A percentile compares a stretch with the other conserved stretches of the same genome.
Evolutionary conservation across 2,329 filamentous ascomycete genomes (phyloP).

Genomic region (Teratosphaeria zuluensis): DNA sequence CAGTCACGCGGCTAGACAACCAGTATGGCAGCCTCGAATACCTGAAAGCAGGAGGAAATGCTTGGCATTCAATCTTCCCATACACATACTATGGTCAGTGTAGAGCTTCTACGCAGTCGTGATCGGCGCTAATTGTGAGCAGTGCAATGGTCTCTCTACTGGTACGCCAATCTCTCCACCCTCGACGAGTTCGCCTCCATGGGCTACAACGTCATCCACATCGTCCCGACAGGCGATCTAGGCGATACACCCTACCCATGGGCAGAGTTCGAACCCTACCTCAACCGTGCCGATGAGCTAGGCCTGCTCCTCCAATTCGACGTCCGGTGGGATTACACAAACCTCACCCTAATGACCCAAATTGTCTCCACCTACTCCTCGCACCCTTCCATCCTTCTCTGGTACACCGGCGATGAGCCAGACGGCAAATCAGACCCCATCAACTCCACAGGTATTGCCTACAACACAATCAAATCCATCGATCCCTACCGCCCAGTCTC

Average conservation of each 20-base stretch:
- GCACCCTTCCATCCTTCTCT: not conserved
- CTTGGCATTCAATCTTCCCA: not conserved
- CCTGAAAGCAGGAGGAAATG: not conserved
- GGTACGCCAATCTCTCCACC: not conserved
- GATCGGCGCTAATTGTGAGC: not conserved
- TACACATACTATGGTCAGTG: not conserved
- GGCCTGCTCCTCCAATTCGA: not conserved
- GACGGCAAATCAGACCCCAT: not conserved
- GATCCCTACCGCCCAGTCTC: not conserved
- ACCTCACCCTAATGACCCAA: not conserved
- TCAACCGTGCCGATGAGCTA: not conserved
- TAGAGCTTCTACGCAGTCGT: not conserved
- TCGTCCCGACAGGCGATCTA: not conserved
- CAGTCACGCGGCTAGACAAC: not conserved
- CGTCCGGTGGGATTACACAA: not conserved
- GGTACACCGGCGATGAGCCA: not conserved
- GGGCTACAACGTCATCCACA: not conserved
- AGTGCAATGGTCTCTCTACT: not conserved
- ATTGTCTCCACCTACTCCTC: not conserved
- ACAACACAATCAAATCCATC: not conserved
- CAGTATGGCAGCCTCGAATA: not conserved
- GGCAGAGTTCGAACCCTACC: not conserved
- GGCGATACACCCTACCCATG: not conserved
- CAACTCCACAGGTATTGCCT: not conserved
- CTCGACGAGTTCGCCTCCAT: not conserved